Conservation (phyloP, 1,139 yeast genomes). For the Ogataea hybrid region DNA sequence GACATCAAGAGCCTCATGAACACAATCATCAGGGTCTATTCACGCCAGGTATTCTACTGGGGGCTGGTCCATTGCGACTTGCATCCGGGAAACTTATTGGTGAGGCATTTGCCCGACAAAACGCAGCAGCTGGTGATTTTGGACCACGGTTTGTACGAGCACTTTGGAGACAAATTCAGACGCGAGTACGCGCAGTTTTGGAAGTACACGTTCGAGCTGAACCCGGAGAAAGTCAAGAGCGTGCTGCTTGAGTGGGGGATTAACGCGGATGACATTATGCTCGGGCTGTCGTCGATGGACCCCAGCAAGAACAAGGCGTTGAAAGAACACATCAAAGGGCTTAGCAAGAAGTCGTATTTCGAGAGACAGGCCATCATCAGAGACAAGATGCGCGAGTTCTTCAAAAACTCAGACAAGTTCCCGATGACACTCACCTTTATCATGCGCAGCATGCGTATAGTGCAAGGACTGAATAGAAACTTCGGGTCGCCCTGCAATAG, state of each 20-base stretch:
- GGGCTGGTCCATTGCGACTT: slow-evolving; percentile 82
- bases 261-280: slow-evolving; percentile 62
- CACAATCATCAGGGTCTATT: slow-evolving; percentile 54
- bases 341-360: slow-evolving; percentile 33
- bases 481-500: slow-evolving; percentile 76
- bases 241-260: slow-evolving; percentile 69
- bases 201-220: slow-evolving; percentile 57
- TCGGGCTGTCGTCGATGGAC: slow-evolving; percentile 55
- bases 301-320: slow-evolving; percentile 35
- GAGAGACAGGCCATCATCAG: slow-evolving; percentile 39
- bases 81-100: slow-evolving; percentile 75
- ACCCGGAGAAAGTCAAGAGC: slow-evolving; percentile 45
- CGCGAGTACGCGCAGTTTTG: slow-evolving; percentile 60
- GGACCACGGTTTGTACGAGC: slow-evolving; percentile 74
- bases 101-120: slow-evolving; percentile 38
- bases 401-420: slow-evolving; percentile 61
- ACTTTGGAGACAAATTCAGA: slow-evolving; percentile 50
- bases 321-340: slow-evolving; percentile 24
- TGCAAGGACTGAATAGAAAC: slow-evolving; percentile 64
- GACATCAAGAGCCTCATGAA: slow-evolving; percentile 47
- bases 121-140: slow-evolving; percentile 63
- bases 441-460: slow-evolving; percentile 70
- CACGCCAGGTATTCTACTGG: slow-evolving; percentile 70
- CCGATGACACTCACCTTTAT: slow-evolving; percentile 67
- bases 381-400: slow-evolving; percentile 44